phyloP scores from a whole-genome alignment of 2,329 filamentous ascomycete genomes.

The Cryphonectria naterciae region DNA sequence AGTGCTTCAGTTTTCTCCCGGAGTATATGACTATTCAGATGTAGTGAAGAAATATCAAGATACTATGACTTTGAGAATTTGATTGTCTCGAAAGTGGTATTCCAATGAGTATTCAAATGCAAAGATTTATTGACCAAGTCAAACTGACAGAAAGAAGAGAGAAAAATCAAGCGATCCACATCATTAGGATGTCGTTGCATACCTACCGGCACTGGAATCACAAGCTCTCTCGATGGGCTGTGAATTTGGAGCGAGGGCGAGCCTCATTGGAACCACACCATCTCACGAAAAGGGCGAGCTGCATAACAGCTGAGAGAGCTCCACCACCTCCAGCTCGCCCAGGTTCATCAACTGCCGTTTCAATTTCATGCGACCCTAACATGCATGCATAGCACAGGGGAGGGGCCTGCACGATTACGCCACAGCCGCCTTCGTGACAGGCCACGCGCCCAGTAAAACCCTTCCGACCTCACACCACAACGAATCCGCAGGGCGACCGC shows the following conservation, averaged over 20 bases:
- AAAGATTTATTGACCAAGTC: too few species aligned
- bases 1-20: too few species aligned
- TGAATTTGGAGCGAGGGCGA: too few species aligned
- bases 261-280: not conserved
- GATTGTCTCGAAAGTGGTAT: too few species aligned
- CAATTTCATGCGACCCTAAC: not conserved
- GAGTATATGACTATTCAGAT: too few species aligned
- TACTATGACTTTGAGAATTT: too few species aligned
- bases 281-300: not conserved
- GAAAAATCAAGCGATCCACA: too few species aligned
- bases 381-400: not conserved
- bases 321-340: not conserved
- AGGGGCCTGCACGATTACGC: not conserved
- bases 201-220: too few species aligned
- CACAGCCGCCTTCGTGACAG: not conserved
- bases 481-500: not conserved
- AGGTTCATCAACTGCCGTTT: not conserved
- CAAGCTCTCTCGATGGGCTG: not conserved
- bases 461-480: constrained; percentile 3
- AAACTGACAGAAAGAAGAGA: too few species aligned
- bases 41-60: too few species aligned
- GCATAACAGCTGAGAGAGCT: not conserved
- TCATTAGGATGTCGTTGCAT: too few species aligned
- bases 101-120: too few species aligned
- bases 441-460: not conserved